phyloP scores from a whole-genome alignment of 352 stramenopile genomes.

The Phytophthora sojae region DNA sequence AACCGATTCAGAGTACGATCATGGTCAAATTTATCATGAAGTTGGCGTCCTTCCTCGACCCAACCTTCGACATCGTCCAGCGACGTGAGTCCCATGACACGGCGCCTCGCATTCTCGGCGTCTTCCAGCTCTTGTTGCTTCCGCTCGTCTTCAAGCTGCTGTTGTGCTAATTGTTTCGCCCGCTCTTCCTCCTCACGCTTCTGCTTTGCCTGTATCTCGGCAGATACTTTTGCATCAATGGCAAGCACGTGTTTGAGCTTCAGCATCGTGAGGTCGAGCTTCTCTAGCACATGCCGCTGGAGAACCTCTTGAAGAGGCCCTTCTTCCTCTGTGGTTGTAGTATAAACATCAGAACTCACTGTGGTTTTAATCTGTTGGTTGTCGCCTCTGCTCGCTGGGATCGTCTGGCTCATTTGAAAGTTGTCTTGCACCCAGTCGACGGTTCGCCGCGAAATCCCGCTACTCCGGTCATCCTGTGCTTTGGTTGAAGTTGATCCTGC shows the following conservation, averaged over 20 bases:
- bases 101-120: slow-evolving; percentile 42
- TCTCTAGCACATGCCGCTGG: slow-evolving; percentile 56
- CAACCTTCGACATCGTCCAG: slow-evolving; percentile 56
- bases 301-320: slow-evolving; percentile 46
- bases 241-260: slow-evolving; percentile 63
- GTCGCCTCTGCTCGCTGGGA: not conserved
- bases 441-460: slow-evolving; percentile 20
- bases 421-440: slow-evolving; percentile 38
- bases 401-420: slow-evolving; percentile 12
- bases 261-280: slow-evolving; percentile 72
- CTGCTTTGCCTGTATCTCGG: slow-evolving; percentile 35
- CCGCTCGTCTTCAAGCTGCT: slow-evolving; percentile 32
- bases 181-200: slow-evolving; percentile 23
- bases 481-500: not conserved
- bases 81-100: slow-evolving; percentile 63
- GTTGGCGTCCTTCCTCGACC: slow-evolving; percentile 34
- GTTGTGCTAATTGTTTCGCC: slow-evolving; percentile 17
- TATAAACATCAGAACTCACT: not conserved
- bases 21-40: slow-evolving; percentile 14
- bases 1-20: slow-evolving; percentile 18
- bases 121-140: slow-evolving; percentile 42
- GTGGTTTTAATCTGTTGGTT: not conserved
- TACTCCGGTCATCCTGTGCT: not conserved
- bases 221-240: slow-evolving; percentile 59
- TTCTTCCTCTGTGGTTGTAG: not conserved